A percentile compares a stretch with the other conserved stretches of the same genome.
These are phyloP conservation scores for Nicotiana noctiflora DNA, from an alignment of 257 asterid species.

Conservation along the genomic window DNA sequence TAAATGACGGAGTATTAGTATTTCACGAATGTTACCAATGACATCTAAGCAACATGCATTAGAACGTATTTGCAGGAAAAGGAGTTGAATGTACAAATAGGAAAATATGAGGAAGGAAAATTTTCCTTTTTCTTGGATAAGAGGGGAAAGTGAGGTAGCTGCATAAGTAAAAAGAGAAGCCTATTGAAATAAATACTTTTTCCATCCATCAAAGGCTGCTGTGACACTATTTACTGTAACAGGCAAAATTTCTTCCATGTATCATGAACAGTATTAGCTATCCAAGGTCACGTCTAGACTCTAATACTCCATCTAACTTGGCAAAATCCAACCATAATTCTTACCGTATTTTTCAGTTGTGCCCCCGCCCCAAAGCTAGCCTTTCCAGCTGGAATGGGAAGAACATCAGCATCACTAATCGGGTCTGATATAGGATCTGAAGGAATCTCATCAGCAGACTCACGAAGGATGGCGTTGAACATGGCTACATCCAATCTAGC, in stretches of 20 bases:
- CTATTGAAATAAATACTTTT: background rate
- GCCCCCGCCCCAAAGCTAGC: conserved; percentile 91
- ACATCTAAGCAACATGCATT: background rate
- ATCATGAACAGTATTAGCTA: background rate
- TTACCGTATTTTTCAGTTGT: conserved; percentile 72
- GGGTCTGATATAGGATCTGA: conserved; percentile 90
- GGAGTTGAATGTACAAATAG: background rate
- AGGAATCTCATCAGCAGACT: conserved; percentile 71
- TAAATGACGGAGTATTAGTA: background rate
- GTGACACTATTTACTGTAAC: background rate
- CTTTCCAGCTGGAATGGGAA: conserved; percentile 71
- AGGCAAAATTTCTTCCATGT: background rate
- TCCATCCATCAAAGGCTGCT: background rate
- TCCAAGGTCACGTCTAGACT: background rate
- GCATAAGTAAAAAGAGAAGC: background rate
- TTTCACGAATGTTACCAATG: background rate
- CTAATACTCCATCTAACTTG: background rate
- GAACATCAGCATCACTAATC: conserved; percentile 64
- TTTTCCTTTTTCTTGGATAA: background rate
- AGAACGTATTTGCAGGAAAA: background rate
- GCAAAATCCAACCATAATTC: conserved; percentile 15
- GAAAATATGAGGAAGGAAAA: background rate
- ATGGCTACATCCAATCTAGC: conserved; percentile 79
- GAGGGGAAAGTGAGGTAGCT: background rate
- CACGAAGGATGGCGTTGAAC: conserved; percentile 82